phyloP scores from a whole-genome alignment of 2,329 filamentous ascomycete species.

The Aspergillus caelatus region DNA sequence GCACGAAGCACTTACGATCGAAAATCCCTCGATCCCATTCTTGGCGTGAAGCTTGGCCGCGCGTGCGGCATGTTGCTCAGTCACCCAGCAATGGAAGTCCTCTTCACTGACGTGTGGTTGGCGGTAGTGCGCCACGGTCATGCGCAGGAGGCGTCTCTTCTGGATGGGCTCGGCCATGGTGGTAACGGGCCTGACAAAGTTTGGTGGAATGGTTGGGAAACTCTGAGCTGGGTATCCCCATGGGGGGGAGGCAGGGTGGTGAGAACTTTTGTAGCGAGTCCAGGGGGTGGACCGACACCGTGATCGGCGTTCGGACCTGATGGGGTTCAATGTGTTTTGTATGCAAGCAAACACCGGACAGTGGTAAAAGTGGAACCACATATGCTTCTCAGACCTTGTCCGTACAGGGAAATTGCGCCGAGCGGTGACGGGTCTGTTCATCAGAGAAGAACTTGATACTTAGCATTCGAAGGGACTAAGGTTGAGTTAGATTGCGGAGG shows the following conservation, averaged over 20 bases:
- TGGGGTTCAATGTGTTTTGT: background rate
- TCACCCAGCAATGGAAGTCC: conserved; percentile 6
- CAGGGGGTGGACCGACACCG: background rate
- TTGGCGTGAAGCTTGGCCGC: conserved; percentile 7
- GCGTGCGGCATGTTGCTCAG: conserved; percentile 3
- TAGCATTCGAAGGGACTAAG: background rate
- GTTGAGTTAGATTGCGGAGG: background rate
- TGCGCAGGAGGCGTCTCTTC: conserved; percentile 6
- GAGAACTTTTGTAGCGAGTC: too few species aligned
- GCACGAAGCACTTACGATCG: background rate
- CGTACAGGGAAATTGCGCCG: background rate
- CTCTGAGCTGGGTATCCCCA: too few species aligned
- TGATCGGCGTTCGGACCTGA: conserved; percentile 7
- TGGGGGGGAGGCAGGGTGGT: too few species aligned
- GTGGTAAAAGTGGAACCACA: background rate
- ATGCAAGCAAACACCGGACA: background rate
- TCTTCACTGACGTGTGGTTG: conserved; percentile 5
- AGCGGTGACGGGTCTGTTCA: background rate
- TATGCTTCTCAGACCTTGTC: background rate
- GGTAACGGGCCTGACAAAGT: too few species aligned
- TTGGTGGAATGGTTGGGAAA: too few species aligned
- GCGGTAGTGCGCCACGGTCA: conserved; percentile 6
- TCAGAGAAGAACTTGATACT: background rate
- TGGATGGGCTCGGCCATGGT: conserved; percentile 4
- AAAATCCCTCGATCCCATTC: conserved; percentile 8